A percentile compares a stretch with the other conserved stretches of the same genome.
These are phyloP conservation scores for Ophiostoma ips DNA, from an alignment of 2,329 filamentous ascomycete species.

Conservation along the genomic window DNA sequence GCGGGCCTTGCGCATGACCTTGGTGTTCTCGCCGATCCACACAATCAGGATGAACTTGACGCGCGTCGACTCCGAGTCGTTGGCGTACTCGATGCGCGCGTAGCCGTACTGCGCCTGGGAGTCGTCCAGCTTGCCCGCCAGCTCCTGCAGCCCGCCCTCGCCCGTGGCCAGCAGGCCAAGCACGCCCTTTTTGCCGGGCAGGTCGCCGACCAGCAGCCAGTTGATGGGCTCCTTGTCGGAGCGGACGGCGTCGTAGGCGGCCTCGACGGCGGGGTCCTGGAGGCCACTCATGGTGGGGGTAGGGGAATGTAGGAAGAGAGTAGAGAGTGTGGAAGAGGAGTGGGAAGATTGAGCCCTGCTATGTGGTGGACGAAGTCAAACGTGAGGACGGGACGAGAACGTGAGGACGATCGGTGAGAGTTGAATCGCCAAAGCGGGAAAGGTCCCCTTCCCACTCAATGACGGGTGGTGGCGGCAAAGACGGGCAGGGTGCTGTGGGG, in stretches of 20 bases:
- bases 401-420: too few species aligned
- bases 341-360: too few species aligned
- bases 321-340: background rate
- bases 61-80: slow-evolving; percentile 54
- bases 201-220: slow-evolving; percentile 54
- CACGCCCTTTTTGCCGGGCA: slow-evolving; percentile 36
- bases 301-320: slow-evolving; percentile 30
- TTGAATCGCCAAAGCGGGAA: too few species aligned
- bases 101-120: slow-evolving; percentile 52
- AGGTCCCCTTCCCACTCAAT: too few species aligned
- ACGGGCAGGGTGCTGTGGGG: too few species aligned
- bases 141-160: slow-evolving; percentile 44
- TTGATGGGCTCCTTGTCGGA: slow-evolving; percentile 51
- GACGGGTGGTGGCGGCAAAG: too few species aligned
- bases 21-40: slow-evolving; percentile 52
- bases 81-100: slow-evolving; percentile 53
- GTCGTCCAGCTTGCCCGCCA: slow-evolving; percentile 42
- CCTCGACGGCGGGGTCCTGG: slow-evolving; percentile 44
- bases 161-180: slow-evolving; percentile 44
- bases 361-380: too few species aligned
- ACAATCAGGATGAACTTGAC: slow-evolving; percentile 56
- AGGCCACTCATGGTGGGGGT: slow-evolving; percentile 42
- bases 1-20: slow-evolving; percentile 56
- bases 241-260: slow-evolving; percentile 53
- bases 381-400: too few species aligned